These are phyloP conservation scores for Artemisia annua DNA, from an alignment of 129 eudicot genomes.

Conservation along the genomic window DNA sequence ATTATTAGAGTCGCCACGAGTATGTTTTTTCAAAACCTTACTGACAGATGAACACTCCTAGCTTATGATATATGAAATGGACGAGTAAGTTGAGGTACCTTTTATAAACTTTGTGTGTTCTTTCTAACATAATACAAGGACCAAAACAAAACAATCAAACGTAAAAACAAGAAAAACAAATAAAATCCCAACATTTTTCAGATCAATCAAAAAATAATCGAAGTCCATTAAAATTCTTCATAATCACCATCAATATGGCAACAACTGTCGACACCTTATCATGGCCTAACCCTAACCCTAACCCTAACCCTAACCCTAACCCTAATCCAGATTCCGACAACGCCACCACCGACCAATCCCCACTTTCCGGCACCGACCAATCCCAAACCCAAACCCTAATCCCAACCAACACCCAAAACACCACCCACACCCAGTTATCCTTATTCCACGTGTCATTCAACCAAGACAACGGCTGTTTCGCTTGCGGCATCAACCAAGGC, in stretches of 20 bases:
- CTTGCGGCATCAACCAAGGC: conserved; percentile 75
- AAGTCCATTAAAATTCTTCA: background rate
- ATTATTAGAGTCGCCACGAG: too few species aligned
- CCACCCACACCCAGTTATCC: conserved; percentile 25
- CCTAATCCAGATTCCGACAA: conserved; percentile 30
- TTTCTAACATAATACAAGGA: background rate
- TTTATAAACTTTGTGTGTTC: too few species aligned
- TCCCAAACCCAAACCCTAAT: conserved; percentile 15
- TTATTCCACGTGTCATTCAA: conserved; percentile 76
- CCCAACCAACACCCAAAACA: conserved; percentile 4
- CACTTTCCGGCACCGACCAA: conserved; percentile 27
- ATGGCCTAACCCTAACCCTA: conserved; percentile 23
- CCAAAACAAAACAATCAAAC: background rate
- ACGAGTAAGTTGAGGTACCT: too few species aligned
- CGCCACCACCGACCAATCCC: conserved; percentile 6
- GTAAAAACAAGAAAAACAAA: background rate
- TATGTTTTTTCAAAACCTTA: too few species aligned
- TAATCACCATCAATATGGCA: conserved; percentile 38
- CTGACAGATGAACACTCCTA: too few species aligned
- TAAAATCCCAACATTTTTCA: conserved; percentile 8
- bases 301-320: conserved; percentile 21
- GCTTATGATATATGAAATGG: too few species aligned
- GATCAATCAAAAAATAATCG: background rate
- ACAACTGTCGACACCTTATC: conserved; percentile 59
- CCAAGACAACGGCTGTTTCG: conserved; percentile 79